phyloP scores from a whole-genome alignment of 495 filamentous ascomycete species.

The Lophium mytilinum region DNA sequence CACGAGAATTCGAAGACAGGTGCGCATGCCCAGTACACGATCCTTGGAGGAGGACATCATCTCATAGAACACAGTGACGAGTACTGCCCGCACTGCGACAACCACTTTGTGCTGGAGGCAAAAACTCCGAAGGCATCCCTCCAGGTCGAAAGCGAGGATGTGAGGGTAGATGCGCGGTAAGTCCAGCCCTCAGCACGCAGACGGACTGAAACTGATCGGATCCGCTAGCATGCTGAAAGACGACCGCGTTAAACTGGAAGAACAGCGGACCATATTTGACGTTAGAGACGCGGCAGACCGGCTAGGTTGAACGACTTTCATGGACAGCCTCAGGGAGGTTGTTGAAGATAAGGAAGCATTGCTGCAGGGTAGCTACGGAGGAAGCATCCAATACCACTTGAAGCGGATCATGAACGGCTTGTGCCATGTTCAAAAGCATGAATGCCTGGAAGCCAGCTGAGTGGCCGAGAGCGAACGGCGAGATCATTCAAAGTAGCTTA shows the following conservation, averaged over 20 bases:
- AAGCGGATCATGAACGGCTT: too few relatives aligned
- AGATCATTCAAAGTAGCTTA: too few relatives aligned
- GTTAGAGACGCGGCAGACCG: constrained; percentile 63
- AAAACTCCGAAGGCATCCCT: constrained; percentile 69
- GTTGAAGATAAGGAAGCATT: too few relatives aligned
- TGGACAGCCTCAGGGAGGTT: too few relatives aligned
- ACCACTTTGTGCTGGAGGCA: constrained; percentile 91
- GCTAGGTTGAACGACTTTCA: constrained; percentile 47
- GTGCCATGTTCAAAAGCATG: too few relatives aligned
- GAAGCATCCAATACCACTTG: too few relatives aligned
- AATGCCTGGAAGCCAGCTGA: too few relatives aligned
- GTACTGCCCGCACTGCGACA: constrained; percentile 99
- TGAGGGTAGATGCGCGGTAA: constrained; percentile 62
- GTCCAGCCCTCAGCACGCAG: not conserved
- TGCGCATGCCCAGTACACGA: constrained; percentile 23
- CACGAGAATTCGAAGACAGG: constrained; percentile 82
- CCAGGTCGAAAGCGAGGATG: constrained; percentile 84
- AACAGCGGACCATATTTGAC: constrained; percentile 57
- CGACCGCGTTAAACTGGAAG: constrained; percentile 61
- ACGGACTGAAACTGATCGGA: not conserved
- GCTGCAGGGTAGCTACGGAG: too few relatives aligned
- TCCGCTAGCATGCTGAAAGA: constrained; percentile 79
- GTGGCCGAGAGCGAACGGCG: too few relatives aligned
- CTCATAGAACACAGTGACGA: constrained; percentile 58
- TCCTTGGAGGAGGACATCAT: not conserved